These are phyloP conservation scores for Scytalidium sp. DNA, from an alignment of 2,329 filamentous ascomycete genomes.

Conservation along the genomic window DNA sequence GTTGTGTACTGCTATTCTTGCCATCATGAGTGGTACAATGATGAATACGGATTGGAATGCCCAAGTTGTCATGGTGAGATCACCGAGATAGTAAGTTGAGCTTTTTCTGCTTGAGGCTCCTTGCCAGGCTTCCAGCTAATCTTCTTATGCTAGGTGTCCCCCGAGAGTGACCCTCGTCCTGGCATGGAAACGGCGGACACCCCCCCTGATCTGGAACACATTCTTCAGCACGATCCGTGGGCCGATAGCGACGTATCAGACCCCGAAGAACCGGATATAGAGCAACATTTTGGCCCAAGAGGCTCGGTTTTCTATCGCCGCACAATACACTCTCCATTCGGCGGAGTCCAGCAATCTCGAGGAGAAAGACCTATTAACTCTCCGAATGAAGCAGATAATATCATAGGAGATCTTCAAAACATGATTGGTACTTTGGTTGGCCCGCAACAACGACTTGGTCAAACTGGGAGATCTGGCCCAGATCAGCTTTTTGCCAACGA, in stretches of 20 bases:
- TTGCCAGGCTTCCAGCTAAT: slow-evolving; percentile 23
- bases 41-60: slow-evolving; percentile 67
- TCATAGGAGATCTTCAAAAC: slow-evolving; percentile 35
- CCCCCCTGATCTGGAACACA: slow-evolving; percentile 10
- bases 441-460: slow-evolving; percentile 14
- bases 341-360: not conserved
- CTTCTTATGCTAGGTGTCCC: slow-evolving; percentile 39
- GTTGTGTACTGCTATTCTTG: slow-evolving; percentile 87
- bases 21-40: slow-evolving; percentile 74
- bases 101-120: slow-evolving; percentile 5
- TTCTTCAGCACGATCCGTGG: slow-evolving; percentile 26
- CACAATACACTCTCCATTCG: slow-evolving; percentile 18
- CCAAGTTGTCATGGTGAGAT: slow-evolving; percentile 76
- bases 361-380: slow-evolving; percentile 3
- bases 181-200: slow-evolving; percentile 20
- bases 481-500: slow-evolving; percentile 22
- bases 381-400: slow-evolving; percentile 18
- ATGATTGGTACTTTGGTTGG: slow-evolving; percentile 44
- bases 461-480: slow-evolving; percentile 25
- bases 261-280: slow-evolving; percentile 57
- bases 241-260: slow-evolving; percentile 45
- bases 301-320: slow-evolving; percentile 23
- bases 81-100: slow-evolving; percentile 74
- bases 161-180: slow-evolving; percentile 61
- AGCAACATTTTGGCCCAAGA: slow-evolving; percentile 36